phyloP scores from a whole-genome alignment of 805 yeast species.

The Debaryomyces tyrocola region DNA sequence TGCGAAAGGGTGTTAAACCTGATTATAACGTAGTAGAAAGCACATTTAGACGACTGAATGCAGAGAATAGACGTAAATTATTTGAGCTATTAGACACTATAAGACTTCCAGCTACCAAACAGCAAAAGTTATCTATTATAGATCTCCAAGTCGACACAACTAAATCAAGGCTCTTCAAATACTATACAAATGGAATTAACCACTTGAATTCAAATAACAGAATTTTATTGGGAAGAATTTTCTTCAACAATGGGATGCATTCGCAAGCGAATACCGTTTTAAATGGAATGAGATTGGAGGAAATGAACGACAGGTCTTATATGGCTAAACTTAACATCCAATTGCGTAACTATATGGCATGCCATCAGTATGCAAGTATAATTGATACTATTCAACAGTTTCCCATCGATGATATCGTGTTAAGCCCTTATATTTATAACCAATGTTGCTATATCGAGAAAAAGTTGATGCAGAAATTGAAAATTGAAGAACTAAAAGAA shows the following conservation, averaged over 20 bases:
- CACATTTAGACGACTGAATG: slow-evolving; percentile 28
- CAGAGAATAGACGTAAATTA: slow-evolving; percentile 21
- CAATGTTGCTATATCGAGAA: slow-evolving; percentile 34
- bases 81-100: slow-evolving; percentile 19
- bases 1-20: slow-evolving; percentile 37
- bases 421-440: slow-evolving; percentile 34
- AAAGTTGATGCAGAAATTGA: slow-evolving; percentile 14
- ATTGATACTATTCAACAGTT: slow-evolving; percentile 22
- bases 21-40: slow-evolving; percentile 30
- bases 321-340: slow-evolving; percentile 25
- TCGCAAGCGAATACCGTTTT: slow-evolving; percentile 23
- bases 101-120: slow-evolving; percentile 11
- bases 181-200: slow-evolving; percentile 9
- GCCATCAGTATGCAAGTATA: slow-evolving; percentile 19
- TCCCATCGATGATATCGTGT: slow-evolving; percentile 27
- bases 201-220: slow-evolving; percentile 26
- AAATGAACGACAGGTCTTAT: slow-evolving; percentile 25
- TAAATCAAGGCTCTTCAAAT: slow-evolving; percentile 15
- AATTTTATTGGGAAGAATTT: slow-evolving; percentile 27
- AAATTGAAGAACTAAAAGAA: background rate
- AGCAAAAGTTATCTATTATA: slow-evolving; percentile 15
- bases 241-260: slow-evolving; percentile 27
- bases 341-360: slow-evolving; percentile 21
- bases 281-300: slow-evolving; percentile 18
- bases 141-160: slow-evolving; percentile 16